Evolutionary conservation across 805 yeast species (phyloP).

Genomic region (Wickerhamiella lipophila): DNA sequence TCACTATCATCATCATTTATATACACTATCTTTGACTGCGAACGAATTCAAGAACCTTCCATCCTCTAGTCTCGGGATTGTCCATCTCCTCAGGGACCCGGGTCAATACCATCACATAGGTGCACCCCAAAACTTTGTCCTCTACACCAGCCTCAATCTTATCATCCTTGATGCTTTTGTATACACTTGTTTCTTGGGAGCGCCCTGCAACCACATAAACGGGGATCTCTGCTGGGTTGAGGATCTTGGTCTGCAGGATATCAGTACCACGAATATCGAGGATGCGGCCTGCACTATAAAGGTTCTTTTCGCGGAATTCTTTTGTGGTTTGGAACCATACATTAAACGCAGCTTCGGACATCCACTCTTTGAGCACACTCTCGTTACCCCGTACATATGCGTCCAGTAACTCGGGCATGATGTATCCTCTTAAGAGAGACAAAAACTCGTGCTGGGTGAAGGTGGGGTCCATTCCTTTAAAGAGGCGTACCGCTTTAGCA

Average conservation of each 20-base stretch:
- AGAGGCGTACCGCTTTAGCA: slow-evolving; percentile 78
- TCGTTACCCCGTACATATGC: slow-evolving; percentile 91
- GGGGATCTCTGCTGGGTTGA: slow-evolving; percentile 86
- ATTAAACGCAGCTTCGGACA: slow-evolving; percentile 92
- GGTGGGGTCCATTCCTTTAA: slow-evolving; percentile 79
- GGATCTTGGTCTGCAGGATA: slow-evolving; percentile 69
- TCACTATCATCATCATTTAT: slow-evolving; percentile 17
- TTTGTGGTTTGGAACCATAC: slow-evolving; percentile 90
- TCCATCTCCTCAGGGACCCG: slow-evolving; percentile 86
- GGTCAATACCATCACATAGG: slow-evolving; percentile 94
- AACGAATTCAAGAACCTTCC: slow-evolving; percentile 90
- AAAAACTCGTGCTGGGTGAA: slow-evolving; percentile 70
- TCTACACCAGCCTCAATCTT: slow-evolving; percentile 94
- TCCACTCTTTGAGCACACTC: slow-evolving; percentile 71
- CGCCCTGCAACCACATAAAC: slow-evolving; percentile 88
- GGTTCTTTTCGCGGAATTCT: slow-evolving; percentile 79
- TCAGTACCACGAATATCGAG: slow-evolving; percentile 93
- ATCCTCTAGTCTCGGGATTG: slow-evolving; percentile 85
- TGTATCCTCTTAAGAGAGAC: slow-evolving; percentile 75
- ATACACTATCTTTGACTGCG: slow-evolving; percentile 58
- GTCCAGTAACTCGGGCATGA: slow-evolving; percentile 89
- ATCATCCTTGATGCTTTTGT: slow-evolving; percentile 80
- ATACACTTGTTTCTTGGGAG: slow-evolving; percentile 89
- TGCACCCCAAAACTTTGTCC: slow-evolving; percentile 78
- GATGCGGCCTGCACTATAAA: slow-evolving; percentile 81